Percentiles rank a stretch among this genome's conserved stretches.
These are phyloP conservation scores for Nakazawaea populi DNA, from an alignment of 805 yeast genomes.

Conservation along the genomic window DNA sequence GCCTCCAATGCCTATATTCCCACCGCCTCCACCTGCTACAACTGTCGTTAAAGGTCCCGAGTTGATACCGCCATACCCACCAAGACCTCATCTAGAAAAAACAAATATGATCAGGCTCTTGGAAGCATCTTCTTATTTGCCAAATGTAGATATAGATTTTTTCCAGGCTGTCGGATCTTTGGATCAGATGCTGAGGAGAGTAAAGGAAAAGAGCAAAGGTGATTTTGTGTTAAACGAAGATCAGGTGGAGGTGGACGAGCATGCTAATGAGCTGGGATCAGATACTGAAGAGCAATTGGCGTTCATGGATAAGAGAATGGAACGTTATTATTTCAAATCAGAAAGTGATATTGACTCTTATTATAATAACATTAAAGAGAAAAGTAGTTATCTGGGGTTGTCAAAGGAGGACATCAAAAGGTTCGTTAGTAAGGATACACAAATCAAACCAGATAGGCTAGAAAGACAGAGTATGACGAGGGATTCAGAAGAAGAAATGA, in stretches of 20 bases:
- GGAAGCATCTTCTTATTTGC: not conserved
- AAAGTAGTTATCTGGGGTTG: not conserved
- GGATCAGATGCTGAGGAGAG: not conserved
- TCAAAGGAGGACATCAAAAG: too few species aligned
- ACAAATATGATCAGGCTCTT: not conserved
- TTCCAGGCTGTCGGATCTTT: not conserved
- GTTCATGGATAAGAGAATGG: conserved; percentile 3
- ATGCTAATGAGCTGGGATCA: not conserved
- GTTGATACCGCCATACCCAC: conserved; percentile 1
- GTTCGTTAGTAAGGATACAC: too few species aligned
- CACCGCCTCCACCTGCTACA: conserved; percentile 4
- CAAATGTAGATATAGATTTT: not conserved
- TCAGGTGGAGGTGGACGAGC: not conserved
- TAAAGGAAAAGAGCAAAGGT: not conserved
- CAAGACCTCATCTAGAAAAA: not conserved
- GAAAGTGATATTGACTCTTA: conserved; percentile 4
- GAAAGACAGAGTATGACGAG: too few species aligned
- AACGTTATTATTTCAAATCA: conserved; percentile 4
- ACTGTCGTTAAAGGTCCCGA: not conserved
- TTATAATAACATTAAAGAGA: not conserved
- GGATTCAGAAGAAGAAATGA: not conserved
- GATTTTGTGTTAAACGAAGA: too few species aligned
- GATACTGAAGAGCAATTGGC: conserved; percentile 8
- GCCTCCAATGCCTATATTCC: conserved; percentile 3
- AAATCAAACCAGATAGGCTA: too few species aligned